phyloP scores from a whole-genome alignment of 179 eudicot genomes.

The Drosera spatulata region DNA sequence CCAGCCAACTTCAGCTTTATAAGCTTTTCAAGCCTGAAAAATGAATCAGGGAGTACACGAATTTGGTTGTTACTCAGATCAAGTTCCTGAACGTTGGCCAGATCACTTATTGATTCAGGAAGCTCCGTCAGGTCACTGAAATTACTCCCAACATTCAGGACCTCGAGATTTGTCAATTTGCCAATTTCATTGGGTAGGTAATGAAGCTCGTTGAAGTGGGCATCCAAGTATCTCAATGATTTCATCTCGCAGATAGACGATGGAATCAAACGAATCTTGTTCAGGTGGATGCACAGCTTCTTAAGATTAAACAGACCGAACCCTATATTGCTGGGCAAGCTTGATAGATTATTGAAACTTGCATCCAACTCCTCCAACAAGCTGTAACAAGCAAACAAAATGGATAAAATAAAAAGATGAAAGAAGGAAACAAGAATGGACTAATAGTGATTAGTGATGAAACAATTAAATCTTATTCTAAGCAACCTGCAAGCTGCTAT shows the following conservation, averaged over 20 bases:
- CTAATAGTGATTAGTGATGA: no score
- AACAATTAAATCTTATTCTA: no score
- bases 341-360: slow-evolving; percentile 28
- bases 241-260: slow-evolving; percentile 32
- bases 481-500: slow-evolving; percentile 37
- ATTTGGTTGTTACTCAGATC: slow-evolving; percentile 52
- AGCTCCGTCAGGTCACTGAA: slow-evolving; percentile 33
- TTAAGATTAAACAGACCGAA: slow-evolving; percentile 23
- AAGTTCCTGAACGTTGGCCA: slow-evolving; percentile 28
- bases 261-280: slow-evolving; percentile 38
- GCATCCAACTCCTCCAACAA: slow-evolving; percentile 41
- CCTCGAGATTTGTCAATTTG: slow-evolving; percentile 28
- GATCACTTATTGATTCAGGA: slow-evolving; percentile 29
- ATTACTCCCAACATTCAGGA: slow-evolving; percentile 31
- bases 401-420: no score
- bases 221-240: slow-evolving; percentile 27
- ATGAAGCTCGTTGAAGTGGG: slow-evolving; percentile 34
- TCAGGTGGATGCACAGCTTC: slow-evolving; percentile 26
- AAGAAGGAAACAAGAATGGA: no score
- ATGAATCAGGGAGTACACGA: slow-evolving; percentile 28
- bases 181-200: slow-evolving; percentile 32
- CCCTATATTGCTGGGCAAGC: slow-evolving; percentile 38
- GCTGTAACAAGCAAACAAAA: slow-evolving; percentile 9
- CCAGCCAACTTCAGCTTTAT: slow-evolving; percentile 31
- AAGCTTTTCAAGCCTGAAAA: slow-evolving; percentile 32